Evolutionary conservation across 768 basidiomycete genomes (phyloP).

Genomic region (Lentinula aciculospora): DNA sequence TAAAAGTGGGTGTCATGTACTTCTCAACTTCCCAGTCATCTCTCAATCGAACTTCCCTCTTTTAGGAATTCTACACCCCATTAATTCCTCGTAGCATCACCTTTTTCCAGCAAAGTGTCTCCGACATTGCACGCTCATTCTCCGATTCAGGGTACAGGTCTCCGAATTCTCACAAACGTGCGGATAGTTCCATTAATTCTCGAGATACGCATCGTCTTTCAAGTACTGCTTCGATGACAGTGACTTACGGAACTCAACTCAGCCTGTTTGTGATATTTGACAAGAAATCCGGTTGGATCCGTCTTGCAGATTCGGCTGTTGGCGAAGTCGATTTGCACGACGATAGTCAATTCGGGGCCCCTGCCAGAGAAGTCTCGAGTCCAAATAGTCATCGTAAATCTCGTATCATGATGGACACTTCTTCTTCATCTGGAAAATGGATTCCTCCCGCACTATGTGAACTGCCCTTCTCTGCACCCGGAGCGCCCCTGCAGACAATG

Average conservation of each 20-base stretch:
- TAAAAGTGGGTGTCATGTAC: constrained; percentile 47
- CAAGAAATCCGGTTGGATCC: constrained; percentile 83
- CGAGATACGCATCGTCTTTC: constrained; percentile 24
- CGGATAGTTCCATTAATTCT: constrained; percentile 33
- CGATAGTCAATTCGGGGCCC: constrained; percentile 21
- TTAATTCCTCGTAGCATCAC: constrained; percentile 56
- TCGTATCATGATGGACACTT: constrained; percentile 21
- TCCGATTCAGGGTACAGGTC: constrained; percentile 31
- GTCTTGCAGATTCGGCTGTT: constrained; percentile 74
- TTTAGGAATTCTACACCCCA: constrained; percentile 82
- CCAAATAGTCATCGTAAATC: constrained; percentile 6
- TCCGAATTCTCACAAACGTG: constrained; percentile 30
- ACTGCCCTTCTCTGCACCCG: constrained; percentile 32
- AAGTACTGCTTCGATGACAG: constrained; percentile 21
- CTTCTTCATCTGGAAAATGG: constrained; percentile 34
- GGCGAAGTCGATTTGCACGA: constrained; percentile 68
- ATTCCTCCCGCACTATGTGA: constrained; percentile 42
- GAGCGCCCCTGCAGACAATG: constrained; percentile 23
- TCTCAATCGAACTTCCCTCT: neutral
- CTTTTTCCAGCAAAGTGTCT: constrained; percentile 67
- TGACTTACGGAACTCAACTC: constrained; percentile 63
- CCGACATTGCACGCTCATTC: constrained; percentile 40
- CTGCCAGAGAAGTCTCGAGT: constrained; percentile 9
- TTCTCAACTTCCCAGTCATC: neutral
- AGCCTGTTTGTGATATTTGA: constrained; percentile 82